A percentile compares a stretch with the other conserved stretches of the same genome.
Conservation (phyloP, 441 rosid species). For the Geranium incanum region DNA sequence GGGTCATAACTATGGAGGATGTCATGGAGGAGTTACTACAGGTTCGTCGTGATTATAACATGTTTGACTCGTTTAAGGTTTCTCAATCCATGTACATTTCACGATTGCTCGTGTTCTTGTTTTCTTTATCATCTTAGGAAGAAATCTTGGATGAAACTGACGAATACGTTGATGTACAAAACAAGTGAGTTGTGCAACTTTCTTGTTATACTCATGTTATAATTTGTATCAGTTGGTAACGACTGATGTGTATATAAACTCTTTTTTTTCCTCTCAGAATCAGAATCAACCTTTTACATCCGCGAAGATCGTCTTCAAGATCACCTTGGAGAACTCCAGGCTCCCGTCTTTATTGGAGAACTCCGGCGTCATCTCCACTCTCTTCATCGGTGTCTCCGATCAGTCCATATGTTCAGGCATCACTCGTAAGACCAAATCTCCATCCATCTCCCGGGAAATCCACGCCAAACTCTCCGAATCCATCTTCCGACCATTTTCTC, state of each 20-base stretch:
- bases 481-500: conserved; percentile 16
- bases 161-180: conserved; percentile 48
- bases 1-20: conserved; percentile 83
- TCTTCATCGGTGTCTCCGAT: conserved; percentile 36
- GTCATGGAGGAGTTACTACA: conserved; percentile 83
- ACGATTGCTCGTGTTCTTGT: background rate
- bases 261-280: conserved; percentile 29
- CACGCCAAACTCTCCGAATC: conserved; percentile 24
- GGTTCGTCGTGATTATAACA: conserved; percentile 25
- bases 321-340: conserved; percentile 34
- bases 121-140: conserved; percentile 32
- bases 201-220: too few species aligned
- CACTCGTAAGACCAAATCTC: conserved; percentile 40
- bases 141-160: conserved; percentile 85
- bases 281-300: conserved; percentile 41
- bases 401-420: conserved; percentile 37
- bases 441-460: conserved; percentile 41
- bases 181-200: conserved; percentile 29
- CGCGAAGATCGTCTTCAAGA: conserved; percentile 28
- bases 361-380: conserved; percentile 30
- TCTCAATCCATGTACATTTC: background rate
- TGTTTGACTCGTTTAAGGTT: background rate
- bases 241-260: background rate
- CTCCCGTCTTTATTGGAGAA: conserved; percentile 23
- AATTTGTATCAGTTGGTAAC: too few species aligned